A percentile compares a stretch with the other conserved stretches of the same genome.
These are phyloP conservation scores for Kalmusia sp. DNA, from an alignment of 2,329 filamentous ascomycete species.

Conservation along the genomic window DNA sequence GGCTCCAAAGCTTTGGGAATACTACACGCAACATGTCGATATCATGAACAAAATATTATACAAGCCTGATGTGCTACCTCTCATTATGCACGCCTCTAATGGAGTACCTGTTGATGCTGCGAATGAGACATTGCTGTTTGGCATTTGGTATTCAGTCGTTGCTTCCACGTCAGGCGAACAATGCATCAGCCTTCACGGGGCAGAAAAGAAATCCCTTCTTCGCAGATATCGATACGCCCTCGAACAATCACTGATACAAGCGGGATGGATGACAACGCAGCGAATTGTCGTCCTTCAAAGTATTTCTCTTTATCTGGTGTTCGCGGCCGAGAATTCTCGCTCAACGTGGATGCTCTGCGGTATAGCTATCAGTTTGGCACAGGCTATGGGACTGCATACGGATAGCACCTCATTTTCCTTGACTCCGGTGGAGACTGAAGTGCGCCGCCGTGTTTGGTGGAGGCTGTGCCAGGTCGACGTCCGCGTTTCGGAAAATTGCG, in stretches of 20 bases:
- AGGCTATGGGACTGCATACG: constrained; percentile 19
- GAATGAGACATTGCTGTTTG: constrained; percentile 14
- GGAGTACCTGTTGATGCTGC: neutral
- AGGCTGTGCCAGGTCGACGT: constrained; percentile 15
- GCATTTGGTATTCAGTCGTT: constrained; percentile 15
- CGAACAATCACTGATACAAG: constrained; percentile 11
- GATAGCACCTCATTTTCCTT: constrained; percentile 11
- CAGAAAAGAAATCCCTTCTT: constrained; percentile 12
- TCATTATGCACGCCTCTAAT: constrained; percentile 6
- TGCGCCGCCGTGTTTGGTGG: constrained; percentile 22
- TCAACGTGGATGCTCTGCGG: constrained; percentile 19
- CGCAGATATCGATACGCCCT: constrained; percentile 15
- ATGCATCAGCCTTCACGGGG: constrained; percentile 6
- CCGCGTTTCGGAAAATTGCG: constrained; percentile 16
- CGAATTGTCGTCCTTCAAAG: constrained; percentile 15
- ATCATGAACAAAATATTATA: constrained; percentile 18
- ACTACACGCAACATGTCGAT: constrained; percentile 12
- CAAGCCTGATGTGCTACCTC: constrained; percentile 14
- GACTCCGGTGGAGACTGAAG: constrained; percentile 12
- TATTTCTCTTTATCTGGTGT: constrained; percentile 13
- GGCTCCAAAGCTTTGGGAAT: neutral
- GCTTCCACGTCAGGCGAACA: constrained; percentile 10
- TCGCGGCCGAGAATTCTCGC: constrained; percentile 11
- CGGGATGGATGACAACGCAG: constrained; percentile 19
- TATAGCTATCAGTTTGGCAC: constrained; percentile 15